Conservation (phyloP, 139 green algal genomes). For the Spirogloea muscicola region DNA sequence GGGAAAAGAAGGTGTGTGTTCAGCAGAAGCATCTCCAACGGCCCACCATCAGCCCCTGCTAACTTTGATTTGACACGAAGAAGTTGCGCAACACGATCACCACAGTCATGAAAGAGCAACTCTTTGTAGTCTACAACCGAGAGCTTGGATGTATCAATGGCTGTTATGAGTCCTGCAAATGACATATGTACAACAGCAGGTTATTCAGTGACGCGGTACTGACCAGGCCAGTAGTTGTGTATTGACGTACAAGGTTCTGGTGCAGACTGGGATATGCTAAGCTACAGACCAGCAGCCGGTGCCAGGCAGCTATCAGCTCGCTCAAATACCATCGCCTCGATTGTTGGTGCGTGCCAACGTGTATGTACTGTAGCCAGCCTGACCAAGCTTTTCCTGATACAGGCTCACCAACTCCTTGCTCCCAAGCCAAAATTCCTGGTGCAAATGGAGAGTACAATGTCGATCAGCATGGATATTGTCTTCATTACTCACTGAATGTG, state of each 20-base stretch:
- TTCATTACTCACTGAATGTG: too few species aligned
- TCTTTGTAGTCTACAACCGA: slow-evolving; percentile 26
- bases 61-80: slow-evolving; percentile 7
- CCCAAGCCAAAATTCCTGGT: slow-evolving; percentile 47
- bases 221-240: too few species aligned
- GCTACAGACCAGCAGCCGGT: too few species aligned
- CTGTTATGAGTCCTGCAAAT: slow-evolving; percentile 38
- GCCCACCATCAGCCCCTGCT: neutral
- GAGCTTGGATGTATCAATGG: neutral
- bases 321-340: slow-evolving; percentile 28
- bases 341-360: slow-evolving; percentile 21
- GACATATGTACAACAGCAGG: too few species aligned
- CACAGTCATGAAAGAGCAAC: slow-evolving; percentile 49
- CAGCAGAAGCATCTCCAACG: slow-evolving; percentile 27
- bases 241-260: too few species aligned
- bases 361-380: slow-evolving; percentile 28
- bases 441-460: too few species aligned
- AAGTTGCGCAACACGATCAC: slow-evolving; percentile 39
- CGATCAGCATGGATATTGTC: too few species aligned
- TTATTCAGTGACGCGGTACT: too few species aligned
- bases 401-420: slow-evolving; percentile 4
- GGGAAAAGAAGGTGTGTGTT: slow-evolving; percentile 54
- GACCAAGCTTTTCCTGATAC: slow-evolving; percentile 6
- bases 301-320: too few species aligned
- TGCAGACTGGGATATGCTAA: too few species aligned